Evolutionary conservation across 2,329 filamentous ascomycete species (phyloP), one percentile per base, ranked within the genome.

Genomic region (Hypoxylon sp.): DNA sequence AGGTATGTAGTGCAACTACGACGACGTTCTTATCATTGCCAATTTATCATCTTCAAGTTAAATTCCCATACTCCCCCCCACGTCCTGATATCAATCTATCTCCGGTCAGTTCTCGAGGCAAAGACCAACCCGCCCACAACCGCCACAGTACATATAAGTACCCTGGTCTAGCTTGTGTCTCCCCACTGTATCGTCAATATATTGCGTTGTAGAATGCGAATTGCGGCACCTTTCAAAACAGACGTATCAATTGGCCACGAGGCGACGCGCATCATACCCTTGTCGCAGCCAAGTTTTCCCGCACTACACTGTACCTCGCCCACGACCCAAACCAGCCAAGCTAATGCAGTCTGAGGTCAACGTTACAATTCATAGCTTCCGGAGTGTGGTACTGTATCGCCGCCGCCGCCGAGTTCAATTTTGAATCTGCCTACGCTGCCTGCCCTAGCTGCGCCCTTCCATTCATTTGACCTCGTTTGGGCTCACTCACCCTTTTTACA

Each of bases 321-420:
- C 59, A 65, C 54, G 60, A 53, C 61, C 35, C 57, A 60, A 57
- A 44, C 48, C 66, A 65, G 64, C 29, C 57, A 60, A 57, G 51
- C 51, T 67, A 65, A 66, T 69, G 57, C 59, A 68, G 63, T 58
- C 66, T 72, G 71, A 74, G 71, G 66, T 74, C 72, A 74, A 74
- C 73, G 73, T 74, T 74, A 74, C 73, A 74, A 62, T 72, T 52
- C 60, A 63, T 42, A 66, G 57, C 55, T 70, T 66, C 59, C 63
- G 67, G 63, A 67, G 54, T 63, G 51, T 59, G 50, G 54, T 37
- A 62, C 58, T 70, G 59, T 52, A 60, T 63, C 48, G 66, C 57
- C 14, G 57, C 47, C 60, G 60, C 61, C 55, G 60, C 63, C 63
- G 50, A 55, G 54, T 53, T 65, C 61, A 31, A 55, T 39, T 51